Evolutionary conservation across 768 basidiomycete species (phyloP).

Genomic region (Termitomyces sp.): DNA sequence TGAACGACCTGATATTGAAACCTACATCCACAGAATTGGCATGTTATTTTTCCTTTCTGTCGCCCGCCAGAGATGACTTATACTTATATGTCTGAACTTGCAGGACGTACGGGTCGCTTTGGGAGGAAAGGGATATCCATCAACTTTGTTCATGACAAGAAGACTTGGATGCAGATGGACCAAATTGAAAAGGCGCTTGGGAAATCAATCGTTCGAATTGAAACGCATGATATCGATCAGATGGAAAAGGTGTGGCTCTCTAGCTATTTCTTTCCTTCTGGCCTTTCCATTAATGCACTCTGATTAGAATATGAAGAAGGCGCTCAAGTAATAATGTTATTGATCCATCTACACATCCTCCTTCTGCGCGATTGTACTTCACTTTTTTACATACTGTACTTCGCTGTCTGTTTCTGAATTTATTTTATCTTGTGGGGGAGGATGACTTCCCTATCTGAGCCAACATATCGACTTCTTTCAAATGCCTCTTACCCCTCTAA

Average conservation of each 20-base stretch:
- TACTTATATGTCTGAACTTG: not conserved
- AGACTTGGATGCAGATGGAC: constrained; percentile 88
- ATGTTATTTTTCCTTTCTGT: constrained; percentile 22
- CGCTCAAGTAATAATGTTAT: constrained; percentile 60
- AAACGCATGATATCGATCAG: constrained; percentile 86
- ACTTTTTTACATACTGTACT: not conserved
- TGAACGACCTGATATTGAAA: constrained; percentile 84
- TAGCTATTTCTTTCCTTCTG: constrained; percentile 1
- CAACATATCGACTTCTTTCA: too few relatives aligned
- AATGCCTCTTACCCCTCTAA: not conserved
- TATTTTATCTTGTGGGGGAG: not conserved
- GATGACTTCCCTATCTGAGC: not conserved
- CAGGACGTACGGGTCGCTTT: constrained; percentile 97
- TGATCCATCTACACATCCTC: not conserved
- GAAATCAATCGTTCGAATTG: constrained; percentile 78
- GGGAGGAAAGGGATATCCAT: constrained; percentile 96
- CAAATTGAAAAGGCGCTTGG: constrained; percentile 79
- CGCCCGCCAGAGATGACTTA: not conserved
- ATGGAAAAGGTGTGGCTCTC: constrained; percentile 78
- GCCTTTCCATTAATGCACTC: not conserved
- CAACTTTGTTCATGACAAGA: constrained; percentile 92
- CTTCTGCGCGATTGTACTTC: not conserved
- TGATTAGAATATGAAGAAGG: constrained; percentile 79
- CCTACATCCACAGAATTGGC: constrained; percentile 98
- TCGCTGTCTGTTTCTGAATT: not conserved